A percentile compares a stretch with the other conserved stretches of the same genome.
phyloP scores from a whole-genome alignment of 1,284 basidiomycete species.

The Coniferiporia weirii region DNA sequence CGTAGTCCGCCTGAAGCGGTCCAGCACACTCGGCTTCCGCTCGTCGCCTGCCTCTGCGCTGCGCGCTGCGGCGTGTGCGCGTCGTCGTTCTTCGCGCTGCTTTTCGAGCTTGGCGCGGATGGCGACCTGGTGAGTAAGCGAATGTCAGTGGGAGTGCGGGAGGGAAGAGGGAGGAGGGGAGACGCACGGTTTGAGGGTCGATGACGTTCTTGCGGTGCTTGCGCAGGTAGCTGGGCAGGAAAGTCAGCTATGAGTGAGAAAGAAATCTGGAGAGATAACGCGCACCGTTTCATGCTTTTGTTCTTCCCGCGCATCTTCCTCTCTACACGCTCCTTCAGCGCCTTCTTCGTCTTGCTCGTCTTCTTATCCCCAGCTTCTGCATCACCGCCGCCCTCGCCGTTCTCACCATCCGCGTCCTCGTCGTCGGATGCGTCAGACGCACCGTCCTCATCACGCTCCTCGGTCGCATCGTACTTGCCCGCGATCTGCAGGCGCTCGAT shows the following conservation, averaged over 20 bases:
- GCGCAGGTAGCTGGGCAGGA: conserved; percentile 52
- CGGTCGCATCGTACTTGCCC: conserved; percentile 71
- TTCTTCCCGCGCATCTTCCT: conserved; percentile 81
- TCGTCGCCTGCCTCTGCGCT: conserved; percentile 32
- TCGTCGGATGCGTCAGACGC: conserved; percentile 6
- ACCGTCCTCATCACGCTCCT: conserved; percentile 35
- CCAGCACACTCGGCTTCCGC: conserved; percentile 56
- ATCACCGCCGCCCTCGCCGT: conserved; percentile 21
- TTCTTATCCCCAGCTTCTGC: conserved; percentile 13
- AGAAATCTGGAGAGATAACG: not conserved
- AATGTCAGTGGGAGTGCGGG: conserved; percentile 2
- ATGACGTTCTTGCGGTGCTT: conserved; percentile 93
- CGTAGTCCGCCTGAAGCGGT: conserved; percentile 47
- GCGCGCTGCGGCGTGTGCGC: conserved; percentile 38
- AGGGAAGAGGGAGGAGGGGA: not conserved
- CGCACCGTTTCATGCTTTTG: conserved; percentile 75
- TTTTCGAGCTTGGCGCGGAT: conserved; percentile 65
- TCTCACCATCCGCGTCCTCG: conserved; percentile 33
- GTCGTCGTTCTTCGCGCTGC: conserved; percentile 49
- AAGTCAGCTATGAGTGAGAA: not conserved
- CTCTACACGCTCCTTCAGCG: conserved; percentile 58
- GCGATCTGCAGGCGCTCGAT: conserved; percentile 65
- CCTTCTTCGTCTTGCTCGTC: conserved; percentile 30
- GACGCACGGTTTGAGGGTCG: conserved; percentile 72
- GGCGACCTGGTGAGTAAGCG: conserved; percentile 43